Base-by-base conservation (phyloP, 441 rosid genomes). In the Eruca vesicaria region DNA sequence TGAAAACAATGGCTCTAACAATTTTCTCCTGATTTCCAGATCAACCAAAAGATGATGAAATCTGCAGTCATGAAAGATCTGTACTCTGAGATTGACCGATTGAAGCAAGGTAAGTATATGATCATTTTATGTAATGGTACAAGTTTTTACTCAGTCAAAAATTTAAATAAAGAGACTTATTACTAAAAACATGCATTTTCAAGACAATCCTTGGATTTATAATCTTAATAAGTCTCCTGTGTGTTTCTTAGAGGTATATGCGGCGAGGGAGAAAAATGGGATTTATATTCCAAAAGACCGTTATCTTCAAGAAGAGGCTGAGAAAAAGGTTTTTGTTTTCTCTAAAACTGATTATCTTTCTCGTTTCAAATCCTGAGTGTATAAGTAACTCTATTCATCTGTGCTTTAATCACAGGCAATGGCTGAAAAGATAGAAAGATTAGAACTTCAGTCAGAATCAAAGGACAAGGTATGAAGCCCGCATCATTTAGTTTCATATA, bases 1-100 rank as follows among this genome's bases (percentile, higher is more conserved):
- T 16, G n/a, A 55, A 62, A 65, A 48, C 32, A 45, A 52, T 4
- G 50, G 52, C 11, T 53, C 67, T 78, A 60, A 62, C 77, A 35
- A 61, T 12, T 70, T 75, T 38, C 35, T 57, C 60, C 60, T 82
- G 53, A 18, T 15, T 77, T 63, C 72, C 92, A 96, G 99, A 82
- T 96, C 71, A 96, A 96, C 80, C 99, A 96, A 80, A 96, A 96
- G 96, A 89, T 96, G 98, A 93, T 96, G 99, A 96, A 96, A 84
- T 81, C 97, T 75, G 97, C 97, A 48, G 77, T 92, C 88, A 92
- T 92, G 82, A 94, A 92, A 82, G 98, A 92, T 86, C 68, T 94
- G 21, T 92, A 94, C 77, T 90, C 93, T 77, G 96, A 94, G 84
- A 94, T 94, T 81, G 98, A 94, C 81, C 82, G 97, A 66, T 87